A percentile compares a stretch with the other conserved stretches of the same genome.
Conservation (phyloP, 2,329 filamentous ascomycete species). For the Fusarium continuum region DNA sequence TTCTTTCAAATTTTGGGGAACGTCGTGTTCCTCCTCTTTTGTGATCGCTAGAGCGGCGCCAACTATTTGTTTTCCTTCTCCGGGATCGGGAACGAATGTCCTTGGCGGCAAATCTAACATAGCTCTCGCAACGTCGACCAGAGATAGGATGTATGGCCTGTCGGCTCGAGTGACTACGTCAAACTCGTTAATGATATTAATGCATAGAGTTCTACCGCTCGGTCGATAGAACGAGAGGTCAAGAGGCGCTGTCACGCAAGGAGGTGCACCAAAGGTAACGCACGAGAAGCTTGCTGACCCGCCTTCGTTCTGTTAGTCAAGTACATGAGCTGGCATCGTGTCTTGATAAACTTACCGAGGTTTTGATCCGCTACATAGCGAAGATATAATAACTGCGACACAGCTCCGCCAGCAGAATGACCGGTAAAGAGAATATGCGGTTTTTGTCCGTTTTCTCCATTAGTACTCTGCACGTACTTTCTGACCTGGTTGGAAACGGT, state of each 20-base stretch:
- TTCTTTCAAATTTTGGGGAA: not conserved
- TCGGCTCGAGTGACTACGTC: constrained; percentile 38
- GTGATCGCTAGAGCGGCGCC: not conserved
- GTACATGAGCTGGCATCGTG: too few species aligned
- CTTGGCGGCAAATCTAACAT: constrained; percentile 4
- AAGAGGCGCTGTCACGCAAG: constrained; percentile 22
- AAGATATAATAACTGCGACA: constrained; percentile 34
- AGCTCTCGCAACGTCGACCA: constrained; percentile 25
- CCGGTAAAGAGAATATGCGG: constrained; percentile 37
- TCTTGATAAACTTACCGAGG: constrained; percentile 5
- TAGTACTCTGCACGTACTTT: not conserved
- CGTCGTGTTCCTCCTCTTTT: not conserved
- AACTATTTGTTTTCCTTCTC: not conserved
- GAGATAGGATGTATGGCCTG: constrained; percentile 33
- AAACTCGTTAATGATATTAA: constrained; percentile 43
- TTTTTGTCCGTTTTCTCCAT: not conserved
- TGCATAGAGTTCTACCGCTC: constrained; percentile 6
- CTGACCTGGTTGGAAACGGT: constrained; percentile 11
- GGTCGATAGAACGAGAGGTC: constrained; percentile 8
- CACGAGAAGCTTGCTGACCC: constrained; percentile 27
- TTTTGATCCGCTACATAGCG: constrained; percentile 12
- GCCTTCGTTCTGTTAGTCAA: constrained; percentile 5
- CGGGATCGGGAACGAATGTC: not conserved
- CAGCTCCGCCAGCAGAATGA: constrained; percentile 41
- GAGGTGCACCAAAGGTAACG: constrained; percentile 37